Conservation (phyloP, 2,329 filamentous ascomycete genomes). For the Geosmithia putterillii region DNA sequence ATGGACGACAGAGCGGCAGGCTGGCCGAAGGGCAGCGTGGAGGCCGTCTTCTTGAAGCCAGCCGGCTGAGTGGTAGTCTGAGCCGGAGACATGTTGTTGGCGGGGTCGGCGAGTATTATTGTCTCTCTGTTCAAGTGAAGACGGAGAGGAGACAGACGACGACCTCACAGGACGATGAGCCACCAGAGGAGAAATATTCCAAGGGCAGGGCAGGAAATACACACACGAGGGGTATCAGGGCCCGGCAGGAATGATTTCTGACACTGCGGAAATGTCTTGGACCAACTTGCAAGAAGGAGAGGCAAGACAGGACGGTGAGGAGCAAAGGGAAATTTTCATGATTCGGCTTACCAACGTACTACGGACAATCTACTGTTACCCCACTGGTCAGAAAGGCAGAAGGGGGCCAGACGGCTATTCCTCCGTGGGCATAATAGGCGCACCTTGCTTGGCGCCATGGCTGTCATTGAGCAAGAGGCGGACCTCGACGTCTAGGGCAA, state of each 20-base stretch:
- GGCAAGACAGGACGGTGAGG: not conserved
- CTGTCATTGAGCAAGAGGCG: not conserved
- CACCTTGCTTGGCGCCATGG: too few species aligned
- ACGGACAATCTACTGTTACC: not conserved
- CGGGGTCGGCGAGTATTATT: too few species aligned
- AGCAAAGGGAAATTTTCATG: not conserved
- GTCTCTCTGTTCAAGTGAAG: not conserved
- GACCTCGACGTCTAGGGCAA: not conserved
- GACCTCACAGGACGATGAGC: not conserved
- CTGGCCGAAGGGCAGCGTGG: conserved; percentile 45
- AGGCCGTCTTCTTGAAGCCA: conserved; percentile 30
- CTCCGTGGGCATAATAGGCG: too few species aligned
- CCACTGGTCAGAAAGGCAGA: too few species aligned
- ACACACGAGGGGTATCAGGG: too few species aligned
- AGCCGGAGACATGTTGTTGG: not conserved
- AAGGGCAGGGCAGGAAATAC: not conserved
- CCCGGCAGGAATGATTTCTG: not conserved
- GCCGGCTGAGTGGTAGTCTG: conserved; percentile 6
- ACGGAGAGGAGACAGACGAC: not conserved
- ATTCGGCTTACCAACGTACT: not conserved
- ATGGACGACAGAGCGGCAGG: conserved; percentile 46
- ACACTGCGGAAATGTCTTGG: not conserved
- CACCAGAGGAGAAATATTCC: not conserved
- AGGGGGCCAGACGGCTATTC: too few species aligned
- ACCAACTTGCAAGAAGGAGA: not conserved